Percentiles rank a stretch among this genome's conserved stretches.
These are phyloP conservation scores for Trichaptum fuscoviolaceum DNA, from an alignment of 768 basidiomycete species.

Conservation along the genomic window DNA sequence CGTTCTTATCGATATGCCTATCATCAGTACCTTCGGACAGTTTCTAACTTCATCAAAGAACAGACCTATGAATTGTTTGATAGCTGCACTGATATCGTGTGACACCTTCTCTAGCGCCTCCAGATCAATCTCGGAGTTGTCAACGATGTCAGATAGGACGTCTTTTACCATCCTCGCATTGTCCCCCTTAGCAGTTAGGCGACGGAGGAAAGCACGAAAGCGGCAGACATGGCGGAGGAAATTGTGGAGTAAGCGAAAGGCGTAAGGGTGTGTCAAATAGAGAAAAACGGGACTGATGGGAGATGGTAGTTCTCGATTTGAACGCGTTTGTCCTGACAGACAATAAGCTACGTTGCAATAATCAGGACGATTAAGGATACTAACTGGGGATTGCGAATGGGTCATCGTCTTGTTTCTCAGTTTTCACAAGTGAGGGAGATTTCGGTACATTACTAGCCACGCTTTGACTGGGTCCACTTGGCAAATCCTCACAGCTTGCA, in stretches of 20 bases:
- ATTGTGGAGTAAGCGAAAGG: constrained; percentile 43
- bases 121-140: constrained; percentile 62
- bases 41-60: background rate
- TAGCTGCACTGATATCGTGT: background rate
- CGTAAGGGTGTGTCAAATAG: constrained; percentile 57
- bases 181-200: constrained; percentile 52
- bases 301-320: constrained; percentile 11
- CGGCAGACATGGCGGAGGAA: constrained; percentile 53
- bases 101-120: constrained; percentile 44
- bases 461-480: constrained; percentile 7
- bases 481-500: constrained; percentile 18
- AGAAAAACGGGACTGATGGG: constrained; percentile 41
- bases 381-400: constrained; percentile 21
- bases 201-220: constrained; percentile 49
- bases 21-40: background rate
- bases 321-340: constrained; percentile 6
- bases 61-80: background rate
- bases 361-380: background rate
- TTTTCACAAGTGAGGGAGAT: constrained; percentile 4
- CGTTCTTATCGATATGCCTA: background rate
- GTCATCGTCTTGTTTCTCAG: constrained; percentile 19
- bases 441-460: background rate
- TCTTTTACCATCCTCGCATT: constrained; percentile 60
- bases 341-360: background rate
- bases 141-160: constrained; percentile 55